phyloP scores from a whole-genome alignment of 345 rosid genomes.

The Boechera retrofracta region DNA sequence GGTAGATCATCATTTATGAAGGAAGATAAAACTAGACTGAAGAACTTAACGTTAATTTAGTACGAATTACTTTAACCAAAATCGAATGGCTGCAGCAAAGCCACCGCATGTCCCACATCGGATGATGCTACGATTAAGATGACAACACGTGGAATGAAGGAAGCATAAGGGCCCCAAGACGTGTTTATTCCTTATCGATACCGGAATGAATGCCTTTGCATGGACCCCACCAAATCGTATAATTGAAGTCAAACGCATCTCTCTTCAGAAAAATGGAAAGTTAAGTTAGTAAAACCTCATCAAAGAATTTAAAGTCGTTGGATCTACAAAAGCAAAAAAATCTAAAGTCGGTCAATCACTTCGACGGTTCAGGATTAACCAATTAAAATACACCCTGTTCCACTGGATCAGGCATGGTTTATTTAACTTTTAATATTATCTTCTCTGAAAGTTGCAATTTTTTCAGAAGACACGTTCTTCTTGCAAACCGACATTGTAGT shows the following conservation, averaged over 20 bases:
- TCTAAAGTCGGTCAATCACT: slow-evolving; percentile 16
- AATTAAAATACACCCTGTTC: slow-evolving; percentile 5
- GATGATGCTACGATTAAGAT: slow-evolving; percentile 2
- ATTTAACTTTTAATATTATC: slow-evolving; percentile 20
- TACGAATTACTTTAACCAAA: background rate
- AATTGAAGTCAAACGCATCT: slow-evolving; percentile 35
- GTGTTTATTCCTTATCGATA: slow-evolving; percentile 32
- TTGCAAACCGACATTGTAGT: slow-evolving; percentile 37
- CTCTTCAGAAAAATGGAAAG: background rate
- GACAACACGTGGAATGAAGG: slow-evolving; percentile 8
- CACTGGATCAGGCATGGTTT: slow-evolving; percentile 12
- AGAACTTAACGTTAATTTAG: too few relatives aligned
- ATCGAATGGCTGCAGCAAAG: slow-evolving; percentile 10
- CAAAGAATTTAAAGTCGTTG: slow-evolving; percentile 22
- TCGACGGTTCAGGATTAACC: slow-evolving; percentile 21
- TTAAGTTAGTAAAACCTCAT: slow-evolving; percentile 7
- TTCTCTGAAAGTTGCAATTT: slow-evolving; percentile 7
- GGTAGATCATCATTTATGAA: background rate
- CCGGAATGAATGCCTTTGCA: background rate
- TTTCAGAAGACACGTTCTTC: slow-evolving; percentile 30
- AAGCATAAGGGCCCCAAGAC: background rate
- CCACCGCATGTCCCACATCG: background rate
- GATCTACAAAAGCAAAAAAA: background rate
- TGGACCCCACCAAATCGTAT: slow-evolving; percentile 41
- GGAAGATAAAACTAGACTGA: background rate